Base-by-base conservation (phyloP, 1,284 basidiomycete genomes). In the Moniliophthora roreri region DNA sequence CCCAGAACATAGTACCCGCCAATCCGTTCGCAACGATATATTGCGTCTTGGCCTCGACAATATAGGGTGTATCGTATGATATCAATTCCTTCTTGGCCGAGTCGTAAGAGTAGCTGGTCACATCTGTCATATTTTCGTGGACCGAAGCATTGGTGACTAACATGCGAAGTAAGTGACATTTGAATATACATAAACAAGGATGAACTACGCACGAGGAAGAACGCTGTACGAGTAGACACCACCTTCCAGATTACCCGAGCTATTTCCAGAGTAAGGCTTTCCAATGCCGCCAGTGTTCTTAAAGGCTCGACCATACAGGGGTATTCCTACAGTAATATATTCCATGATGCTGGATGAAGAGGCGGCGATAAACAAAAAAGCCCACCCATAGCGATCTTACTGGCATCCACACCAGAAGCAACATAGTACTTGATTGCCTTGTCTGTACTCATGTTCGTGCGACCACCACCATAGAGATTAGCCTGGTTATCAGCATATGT, bases 271-370 rank as follows among this genome's bases (percentile, higher is more conserved):
- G 75, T 86, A 97, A 1, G 91, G 68, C 44, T 79, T 66, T 6
- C 91, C 91, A 36, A 93, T 79, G 0, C 93, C 93, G 39, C 69
- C 67, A 0, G 93, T 95, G 46, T 84, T 74, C 65, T 89, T 83
- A 67, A 96, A 97, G 0, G 88, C 86, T 55, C 90, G 85, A 0
- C 93, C 93, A 62, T 94, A 94, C 1, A 92, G 71, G 1, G 93
- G 93, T 63, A 94, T 85, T 16, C 89, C 87, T 87, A 34, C 37
- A n/a, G 4, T 13, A 21, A 15, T 26, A 52, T 13, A 8, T 35
- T 50, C 18, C 32, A 11, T n/a, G n/a, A 24, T 20, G 50, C 50
- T 47, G 39, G n/a, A 11, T n/a, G 26, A n/a, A 26, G 56, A 28
- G 24, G 21, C n/a, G n/a, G n/a, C n/a, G n/a, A n/a, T n/a, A n/a